Percentiles rank a stretch among this genome's conserved stretches.
Evolutionary conservation across 2,329 filamentous ascomycete species (phyloP).

Genomic region (Penicillium janthinellum): DNA sequence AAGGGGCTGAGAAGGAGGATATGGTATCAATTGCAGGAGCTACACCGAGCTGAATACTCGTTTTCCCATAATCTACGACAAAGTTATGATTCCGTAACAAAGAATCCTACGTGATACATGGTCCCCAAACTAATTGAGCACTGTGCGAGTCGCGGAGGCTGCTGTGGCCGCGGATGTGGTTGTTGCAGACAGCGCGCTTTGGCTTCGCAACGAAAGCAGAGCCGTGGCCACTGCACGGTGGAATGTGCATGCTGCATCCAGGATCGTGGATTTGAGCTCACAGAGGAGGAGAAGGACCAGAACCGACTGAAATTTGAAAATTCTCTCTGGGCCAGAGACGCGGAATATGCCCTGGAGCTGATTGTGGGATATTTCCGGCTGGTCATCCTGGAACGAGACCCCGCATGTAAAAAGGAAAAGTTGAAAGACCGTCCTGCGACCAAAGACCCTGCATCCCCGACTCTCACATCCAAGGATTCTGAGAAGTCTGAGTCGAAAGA

Average conservation of each 20-base stretch:
- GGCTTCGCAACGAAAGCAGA: neutral
- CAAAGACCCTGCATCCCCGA: too few species aligned
- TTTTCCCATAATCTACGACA: neutral
- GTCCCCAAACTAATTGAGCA: accelerated
- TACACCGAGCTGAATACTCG: neutral
- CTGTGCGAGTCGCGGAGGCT: neutral
- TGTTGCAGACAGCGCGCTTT: neutral
- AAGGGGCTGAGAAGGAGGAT: neutral
- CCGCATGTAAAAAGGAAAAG: neutral
- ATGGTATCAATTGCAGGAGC: neutral
- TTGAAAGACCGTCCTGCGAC: neutral
- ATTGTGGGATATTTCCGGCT: neutral
- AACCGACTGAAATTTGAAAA: neutral
- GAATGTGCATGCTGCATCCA: neutral
- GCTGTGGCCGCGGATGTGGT: neutral
- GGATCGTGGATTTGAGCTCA: neutral
- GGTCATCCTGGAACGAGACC: neutral
- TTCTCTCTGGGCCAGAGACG: neutral
- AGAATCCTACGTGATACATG: neutral
- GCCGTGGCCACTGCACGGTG: neutral
- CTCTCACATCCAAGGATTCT: too few species aligned
- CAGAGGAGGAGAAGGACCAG: neutral
- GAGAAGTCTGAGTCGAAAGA: neutral
- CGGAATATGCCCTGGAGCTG: neutral
- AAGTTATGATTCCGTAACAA: neutral